phyloP scores from a whole-genome alignment of 2,329 filamentous ascomycete genomes.

The Botrytis pseudocinerea region DNA sequence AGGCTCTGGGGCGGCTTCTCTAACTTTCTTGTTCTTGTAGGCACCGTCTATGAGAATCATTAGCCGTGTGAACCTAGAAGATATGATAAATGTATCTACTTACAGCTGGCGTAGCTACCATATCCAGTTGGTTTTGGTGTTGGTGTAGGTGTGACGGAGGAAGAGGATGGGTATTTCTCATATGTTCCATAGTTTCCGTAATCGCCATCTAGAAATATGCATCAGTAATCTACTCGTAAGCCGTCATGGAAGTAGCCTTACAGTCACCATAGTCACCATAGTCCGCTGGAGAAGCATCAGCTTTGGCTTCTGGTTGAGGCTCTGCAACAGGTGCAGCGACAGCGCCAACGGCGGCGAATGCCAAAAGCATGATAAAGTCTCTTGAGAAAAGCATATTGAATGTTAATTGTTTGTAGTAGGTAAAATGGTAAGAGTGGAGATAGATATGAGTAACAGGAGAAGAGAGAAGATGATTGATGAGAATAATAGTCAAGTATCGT shows the following conservation, averaged over 20 bases:
- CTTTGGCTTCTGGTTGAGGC: constrained; percentile 16
- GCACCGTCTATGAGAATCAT: neutral
- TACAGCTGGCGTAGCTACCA: constrained; percentile 15
- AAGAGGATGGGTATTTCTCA: constrained; percentile 9
- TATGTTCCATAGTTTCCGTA: constrained; percentile 22
- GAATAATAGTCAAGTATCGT: constrained; percentile 6
- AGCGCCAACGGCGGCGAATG: constrained; percentile 15
- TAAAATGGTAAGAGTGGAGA: neutral
- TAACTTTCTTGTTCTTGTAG: constrained; percentile 5
- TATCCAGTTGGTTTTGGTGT: constrained; percentile 13
- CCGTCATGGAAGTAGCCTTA: neutral
- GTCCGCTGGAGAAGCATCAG: constrained; percentile 10
- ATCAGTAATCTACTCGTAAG: neutral
- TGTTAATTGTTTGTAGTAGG: neutral
- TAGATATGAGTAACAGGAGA: neutral
- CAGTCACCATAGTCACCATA: constrained; percentile 18
- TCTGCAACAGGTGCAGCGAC: constrained; percentile 18
- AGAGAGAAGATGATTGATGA: neutral
- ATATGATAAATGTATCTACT: neutral
- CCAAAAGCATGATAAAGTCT: constrained; percentile 21
- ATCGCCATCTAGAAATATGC: neutral
- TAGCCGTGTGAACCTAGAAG: neutral
- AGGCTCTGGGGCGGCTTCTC: constrained; percentile 8
- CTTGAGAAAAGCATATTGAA: constrained; percentile 24
- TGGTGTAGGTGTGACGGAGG: neutral